Conservation (phyloP, 495 filamentous ascomycete species). For the Chaetomium tenue region DNA sequence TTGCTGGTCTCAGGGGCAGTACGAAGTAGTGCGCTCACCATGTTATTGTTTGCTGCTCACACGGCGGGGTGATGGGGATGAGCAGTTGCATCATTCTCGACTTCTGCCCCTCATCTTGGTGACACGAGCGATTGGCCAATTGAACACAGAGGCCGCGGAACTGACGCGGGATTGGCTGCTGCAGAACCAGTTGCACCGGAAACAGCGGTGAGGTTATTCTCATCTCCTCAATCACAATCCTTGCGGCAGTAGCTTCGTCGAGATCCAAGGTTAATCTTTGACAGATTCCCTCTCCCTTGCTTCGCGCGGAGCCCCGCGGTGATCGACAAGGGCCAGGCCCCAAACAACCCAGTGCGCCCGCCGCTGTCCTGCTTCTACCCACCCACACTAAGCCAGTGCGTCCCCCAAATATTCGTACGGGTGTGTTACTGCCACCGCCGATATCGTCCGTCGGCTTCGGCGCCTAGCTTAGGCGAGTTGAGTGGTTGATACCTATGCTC, state of each 20-base stretch:
- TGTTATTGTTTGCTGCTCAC: not conserved
- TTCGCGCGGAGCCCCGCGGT: not conserved
- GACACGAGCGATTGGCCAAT: constrained; percentile 9
- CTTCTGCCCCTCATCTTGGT: constrained; percentile 6
- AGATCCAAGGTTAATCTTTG: not conserved
- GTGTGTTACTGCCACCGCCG: not conserved
- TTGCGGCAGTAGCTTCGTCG: not conserved
- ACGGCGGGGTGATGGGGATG: not conserved
- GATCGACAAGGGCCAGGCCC: constrained; percentile 15
- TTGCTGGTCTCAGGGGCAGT: not conserved
- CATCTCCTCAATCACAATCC: not conserved
- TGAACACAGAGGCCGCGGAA: not conserved
- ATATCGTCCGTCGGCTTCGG: not conserved
- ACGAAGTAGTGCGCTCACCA: not conserved
- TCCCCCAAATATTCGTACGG: not conserved
- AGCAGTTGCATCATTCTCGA: not conserved
- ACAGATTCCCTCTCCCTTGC: constrained; percentile 1
- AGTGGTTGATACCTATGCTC: not conserved
- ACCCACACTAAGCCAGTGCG: constrained; percentile 6
- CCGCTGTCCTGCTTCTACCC: not conserved
- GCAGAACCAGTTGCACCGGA: not conserved
- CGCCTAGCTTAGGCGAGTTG: not conserved
- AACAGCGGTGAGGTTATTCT: constrained; percentile 18
- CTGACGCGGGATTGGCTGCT: constrained; percentile 7
- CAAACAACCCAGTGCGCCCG: no score